Evolutionary conservation across 305 asterid genomes (phyloP), one percentile per base, ranked within the genome.

Genomic region (Solanum hybrid): DNA sequence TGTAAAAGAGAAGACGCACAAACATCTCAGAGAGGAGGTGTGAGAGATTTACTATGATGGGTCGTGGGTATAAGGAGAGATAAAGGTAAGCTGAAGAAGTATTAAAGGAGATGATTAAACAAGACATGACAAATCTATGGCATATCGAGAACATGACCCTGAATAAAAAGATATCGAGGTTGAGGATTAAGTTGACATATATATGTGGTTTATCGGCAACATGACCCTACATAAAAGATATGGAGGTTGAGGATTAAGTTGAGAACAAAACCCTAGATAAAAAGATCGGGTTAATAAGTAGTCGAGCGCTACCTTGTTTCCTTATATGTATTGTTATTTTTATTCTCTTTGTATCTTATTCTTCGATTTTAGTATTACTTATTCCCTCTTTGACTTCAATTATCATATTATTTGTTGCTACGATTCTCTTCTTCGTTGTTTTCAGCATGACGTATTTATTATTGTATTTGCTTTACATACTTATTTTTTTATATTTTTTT

Each of bases 1-100:
- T 33, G 0, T 70, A 12, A 6, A 73, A 27, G 79, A 73, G 20
- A 0, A 73, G 34, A 73, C 6, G 34, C 34, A 73, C 10, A 73
- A 14, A 73, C 5, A 0, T 0, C 78, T 0, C 27, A 0, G 1
- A 1, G n/a, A 29, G 0, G 0, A 75, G n/a, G n/a, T 29, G 12
- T 75, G 80, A 75, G 79, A 75, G 37, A 6, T 29, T 29, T 6
- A 14, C 37, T 0, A 75, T 29, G n/a, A 41, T 41, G 57, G 15
- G 17, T 39, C 51, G 32, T 29, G n/a, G 1, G n/a, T 75, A 75
- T 75, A 17, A 75, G 37, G n/a, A 72, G 32, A 75, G 79, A 8
- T 75, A 29, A 29, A 73, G 22, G 22, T 6, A 4, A 1, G 10
- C 9, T 0, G 5, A 26, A 72, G 1, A 72, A 26, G 20, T 72